Evolutionary conservation across 1,284 basidiomycete species (phyloP), one percentile per base, ranked within the genome.

Genomic region (Trichosporon sp.): DNA sequence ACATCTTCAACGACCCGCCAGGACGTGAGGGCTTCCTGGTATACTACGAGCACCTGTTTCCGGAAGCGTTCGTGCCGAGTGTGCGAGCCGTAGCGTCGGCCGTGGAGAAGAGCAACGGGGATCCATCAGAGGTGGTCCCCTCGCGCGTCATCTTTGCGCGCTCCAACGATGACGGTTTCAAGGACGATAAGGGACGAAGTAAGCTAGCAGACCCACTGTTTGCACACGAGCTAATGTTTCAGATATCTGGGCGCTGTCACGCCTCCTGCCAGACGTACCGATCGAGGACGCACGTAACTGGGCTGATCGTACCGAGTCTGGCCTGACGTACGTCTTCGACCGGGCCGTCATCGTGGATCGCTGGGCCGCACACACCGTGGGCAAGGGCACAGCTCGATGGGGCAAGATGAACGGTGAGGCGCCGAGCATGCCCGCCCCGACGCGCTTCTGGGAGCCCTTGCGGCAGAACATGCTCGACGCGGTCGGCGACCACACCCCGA

Each of bases 381-480:
- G 64, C 6, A 72, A 73, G 11, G 73, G 73, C 49, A 67, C 67
- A 1, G 70, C 62, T 5, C 68, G 67, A 49, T 74, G 74, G 72
- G 76, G 73, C 57, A 78, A 78, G 74, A 80, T 80, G 78, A 76
- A 76, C 62, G 73, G 71, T 23, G 61, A 68, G 25, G 67, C 75
- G 9, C 72, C 72, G 0, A 16, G 61, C 0, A 37, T 74, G 4
- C 14, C 59, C 0, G 68, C 72, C 1, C 69, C 71, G 6, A 34
- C 34, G 11, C 52, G 63, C 16, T 78, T 75, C 65, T 78, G 73
- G 63, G 68, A 70, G 5, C 70, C 74, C 2, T 70, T 73, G 62
- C 63, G 76, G 21, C 10, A 34, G 27, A 73, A 70, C 56, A 69
- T 76, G 56, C 62, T 74, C 46, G 59, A 67, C 5, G 68, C 74